Conservation (phyloP, 805 yeast species). For the Kuraishia piskuri region DNA sequence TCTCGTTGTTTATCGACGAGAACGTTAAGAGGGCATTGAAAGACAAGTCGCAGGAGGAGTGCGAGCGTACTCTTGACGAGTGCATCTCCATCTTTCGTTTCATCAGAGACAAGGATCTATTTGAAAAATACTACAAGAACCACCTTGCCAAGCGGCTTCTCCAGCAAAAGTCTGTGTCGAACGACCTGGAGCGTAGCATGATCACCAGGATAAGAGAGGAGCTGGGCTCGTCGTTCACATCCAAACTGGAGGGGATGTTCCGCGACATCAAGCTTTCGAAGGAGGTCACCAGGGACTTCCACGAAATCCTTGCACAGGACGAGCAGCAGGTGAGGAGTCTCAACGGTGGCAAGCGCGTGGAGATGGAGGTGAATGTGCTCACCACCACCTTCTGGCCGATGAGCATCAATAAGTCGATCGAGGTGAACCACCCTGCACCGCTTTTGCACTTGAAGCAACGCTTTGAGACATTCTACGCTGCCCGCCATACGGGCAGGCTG, state of each 20-base stretch:
- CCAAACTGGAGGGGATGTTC: conserved; percentile 80
- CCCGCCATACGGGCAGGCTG: conserved; percentile 47
- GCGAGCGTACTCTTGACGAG: conserved; percentile 38
- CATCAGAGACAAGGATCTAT: conserved; percentile 75
- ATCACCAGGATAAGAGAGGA: conserved; percentile 65
- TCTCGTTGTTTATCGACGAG: conserved; percentile 53
- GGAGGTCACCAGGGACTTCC: conserved; percentile 35
- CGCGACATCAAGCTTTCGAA: conserved; percentile 61
- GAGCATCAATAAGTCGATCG: conserved; percentile 28
- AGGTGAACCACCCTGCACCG: conserved; percentile 32
- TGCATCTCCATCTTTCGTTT: conserved; percentile 58
- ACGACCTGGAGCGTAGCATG: conserved; percentile 62
- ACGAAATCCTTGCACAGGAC: conserved; percentile 8
- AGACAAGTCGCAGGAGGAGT: conserved; percentile 35
- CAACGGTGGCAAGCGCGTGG: conserved; percentile 24
- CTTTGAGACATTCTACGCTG: conserved; percentile 44
- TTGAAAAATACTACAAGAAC: conserved; percentile 76
- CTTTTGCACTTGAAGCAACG: conserved; percentile 31
- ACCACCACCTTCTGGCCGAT: conserved; percentile 68
- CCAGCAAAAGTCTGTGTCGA: conserved; percentile 32
- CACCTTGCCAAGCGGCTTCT: conserved; percentile 78
- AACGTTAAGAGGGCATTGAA: conserved; percentile 40
- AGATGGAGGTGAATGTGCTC: conserved; percentile 42
- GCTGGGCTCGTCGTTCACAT: conserved; percentile 70
- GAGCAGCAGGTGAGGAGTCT: conserved; percentile 9